Conservation (phyloP, 2,329 filamentous ascomycete genomes). For the Alternaria longipes region DNA sequence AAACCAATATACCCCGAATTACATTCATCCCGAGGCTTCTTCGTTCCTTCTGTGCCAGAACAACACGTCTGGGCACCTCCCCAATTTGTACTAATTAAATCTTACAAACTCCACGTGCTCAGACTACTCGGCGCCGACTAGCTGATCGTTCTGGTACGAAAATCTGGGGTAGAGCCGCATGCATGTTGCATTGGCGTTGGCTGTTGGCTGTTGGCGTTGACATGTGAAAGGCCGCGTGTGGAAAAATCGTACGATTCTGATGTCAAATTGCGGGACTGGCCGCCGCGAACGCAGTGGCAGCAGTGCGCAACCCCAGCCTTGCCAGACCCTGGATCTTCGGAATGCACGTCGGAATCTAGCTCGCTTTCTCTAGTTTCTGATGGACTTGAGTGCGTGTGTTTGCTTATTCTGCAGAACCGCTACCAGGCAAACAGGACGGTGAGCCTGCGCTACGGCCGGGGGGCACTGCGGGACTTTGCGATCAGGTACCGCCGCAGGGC, state of each 20-base stretch:
- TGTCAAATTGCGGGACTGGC: constrained; percentile 29
- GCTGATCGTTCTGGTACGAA: constrained; percentile 5
- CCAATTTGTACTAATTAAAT: background rate
- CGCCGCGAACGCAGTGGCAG: constrained; percentile 9
- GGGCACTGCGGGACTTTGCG: background rate
- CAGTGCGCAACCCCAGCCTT: constrained; percentile 1
- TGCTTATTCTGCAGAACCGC: background rate
- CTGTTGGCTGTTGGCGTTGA: background rate
- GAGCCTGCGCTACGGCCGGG: background rate
- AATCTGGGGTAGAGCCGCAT: constrained; percentile 28
- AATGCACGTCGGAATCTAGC: constrained; percentile 28
- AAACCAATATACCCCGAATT: constrained; percentile 13
- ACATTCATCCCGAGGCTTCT: constrained; percentile 1
- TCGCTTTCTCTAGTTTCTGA: background rate
- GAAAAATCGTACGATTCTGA: constrained; percentile 45
- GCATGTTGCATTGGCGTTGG: constrained; percentile 20
- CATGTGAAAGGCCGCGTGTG: constrained; percentile 5
- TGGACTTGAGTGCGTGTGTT: background rate
- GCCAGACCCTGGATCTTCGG: constrained; percentile 17
- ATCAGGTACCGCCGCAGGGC: background rate
- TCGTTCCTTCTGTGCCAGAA: background rate
- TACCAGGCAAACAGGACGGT: background rate
- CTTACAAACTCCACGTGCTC: background rate
- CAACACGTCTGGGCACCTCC: background rate
- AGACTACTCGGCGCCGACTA: constrained; percentile 1